phyloP scores from a whole-genome alignment of 768 basidiomycete species.

The Boletus tylopilopsis region DNA sequence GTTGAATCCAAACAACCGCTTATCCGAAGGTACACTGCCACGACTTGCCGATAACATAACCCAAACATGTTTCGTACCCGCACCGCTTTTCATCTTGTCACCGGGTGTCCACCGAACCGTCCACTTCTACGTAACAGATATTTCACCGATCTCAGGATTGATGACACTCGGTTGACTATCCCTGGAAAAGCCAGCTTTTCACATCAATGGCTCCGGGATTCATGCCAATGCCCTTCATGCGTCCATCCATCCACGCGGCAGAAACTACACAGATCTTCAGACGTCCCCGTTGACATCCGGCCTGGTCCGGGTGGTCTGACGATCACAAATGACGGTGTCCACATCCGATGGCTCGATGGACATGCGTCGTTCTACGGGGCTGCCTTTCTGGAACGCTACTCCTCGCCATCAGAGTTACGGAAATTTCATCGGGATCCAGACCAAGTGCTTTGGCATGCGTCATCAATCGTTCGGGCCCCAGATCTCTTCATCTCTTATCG shows the following conservation, averaged over 20 bases:
- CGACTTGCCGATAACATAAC: neutral
- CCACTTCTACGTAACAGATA: neutral
- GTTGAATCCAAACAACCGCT: constrained; percentile 28
- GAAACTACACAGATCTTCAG: constrained; percentile 68
- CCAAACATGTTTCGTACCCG: constrained; percentile 8
- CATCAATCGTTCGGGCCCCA: constrained; percentile 32
- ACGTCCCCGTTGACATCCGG: constrained; percentile 49
- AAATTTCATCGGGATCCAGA: constrained; percentile 44
- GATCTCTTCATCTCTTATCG: constrained; percentile 57
- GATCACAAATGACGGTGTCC: constrained; percentile 42
- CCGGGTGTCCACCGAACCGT: neutral
- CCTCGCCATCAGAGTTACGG: constrained; percentile 33
- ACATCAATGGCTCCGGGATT: constrained; percentile 80
- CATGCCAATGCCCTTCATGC: constrained; percentile 69
- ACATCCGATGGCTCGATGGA: constrained; percentile 54
- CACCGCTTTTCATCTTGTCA: neutral
- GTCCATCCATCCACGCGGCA: constrained; percentile 78
- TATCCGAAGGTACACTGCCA: too few species aligned
- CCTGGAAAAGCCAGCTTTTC: constrained; percentile 48
- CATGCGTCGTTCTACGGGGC: constrained; percentile 53
- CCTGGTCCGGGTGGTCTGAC: constrained; percentile 43
- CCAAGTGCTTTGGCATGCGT: constrained; percentile 43
- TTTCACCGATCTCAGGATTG: constrained; percentile 9
- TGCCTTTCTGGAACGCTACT: constrained; percentile 49
- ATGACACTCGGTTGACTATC: constrained; percentile 14